These are phyloP conservation scores for Fusarium sp. DNA, from an alignment of 2,329 filamentous ascomycete genomes.

Conservation along the genomic window DNA sequence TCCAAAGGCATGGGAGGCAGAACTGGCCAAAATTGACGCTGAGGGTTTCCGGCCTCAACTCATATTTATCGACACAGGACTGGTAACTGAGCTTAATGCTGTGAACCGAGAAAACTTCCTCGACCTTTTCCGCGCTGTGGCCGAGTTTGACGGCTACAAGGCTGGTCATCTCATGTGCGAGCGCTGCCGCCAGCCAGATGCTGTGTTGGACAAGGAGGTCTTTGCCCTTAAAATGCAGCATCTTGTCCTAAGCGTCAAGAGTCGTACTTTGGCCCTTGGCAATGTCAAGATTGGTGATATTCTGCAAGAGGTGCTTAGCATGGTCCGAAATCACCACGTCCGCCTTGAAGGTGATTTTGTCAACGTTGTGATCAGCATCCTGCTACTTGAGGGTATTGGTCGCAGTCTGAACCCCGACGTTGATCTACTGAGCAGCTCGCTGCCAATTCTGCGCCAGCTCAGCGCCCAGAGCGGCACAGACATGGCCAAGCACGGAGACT, in stretches of 20 bases:
- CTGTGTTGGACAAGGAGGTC: slow-evolving; percentile 87
- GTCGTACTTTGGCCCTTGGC: slow-evolving; percentile 87
- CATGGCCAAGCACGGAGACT: slow-evolving; percentile 77
- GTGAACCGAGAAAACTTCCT: slow-evolving; percentile 91
- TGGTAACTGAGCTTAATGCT: slow-evolving; percentile 92
- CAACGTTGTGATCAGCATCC: slow-evolving; percentile 95
- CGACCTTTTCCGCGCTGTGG: slow-evolving; percentile 93
- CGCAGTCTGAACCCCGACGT: slow-evolving; percentile 85
- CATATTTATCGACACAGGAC: slow-evolving; percentile 95
- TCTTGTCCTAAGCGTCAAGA: slow-evolving; percentile 90
- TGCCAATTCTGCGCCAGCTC: slow-evolving; percentile 90
- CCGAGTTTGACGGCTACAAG: slow-evolving; percentile 96
- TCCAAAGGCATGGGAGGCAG: slow-evolving; percentile 75
- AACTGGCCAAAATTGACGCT: slow-evolving; percentile 79
- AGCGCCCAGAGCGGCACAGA: slow-evolving; percentile 79
- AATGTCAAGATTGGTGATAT: slow-evolving; percentile 98
- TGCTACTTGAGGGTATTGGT: slow-evolving; percentile 94
- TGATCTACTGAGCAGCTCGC: slow-evolving; percentile 84
- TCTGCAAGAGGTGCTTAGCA: slow-evolving; percentile 85
- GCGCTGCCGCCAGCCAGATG: slow-evolving; percentile 89
- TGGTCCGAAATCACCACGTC: slow-evolving; percentile 94
- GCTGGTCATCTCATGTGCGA: slow-evolving; percentile 96
- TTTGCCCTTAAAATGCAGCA: slow-evolving; percentile 98
- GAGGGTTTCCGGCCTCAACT: slow-evolving; percentile 94
- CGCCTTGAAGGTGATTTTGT: slow-evolving; percentile 97